Evolutionary conservation across 192 early-diverging fungal genomes (phyloP).

Genomic region (Pilobolus umbonatus): DNA sequence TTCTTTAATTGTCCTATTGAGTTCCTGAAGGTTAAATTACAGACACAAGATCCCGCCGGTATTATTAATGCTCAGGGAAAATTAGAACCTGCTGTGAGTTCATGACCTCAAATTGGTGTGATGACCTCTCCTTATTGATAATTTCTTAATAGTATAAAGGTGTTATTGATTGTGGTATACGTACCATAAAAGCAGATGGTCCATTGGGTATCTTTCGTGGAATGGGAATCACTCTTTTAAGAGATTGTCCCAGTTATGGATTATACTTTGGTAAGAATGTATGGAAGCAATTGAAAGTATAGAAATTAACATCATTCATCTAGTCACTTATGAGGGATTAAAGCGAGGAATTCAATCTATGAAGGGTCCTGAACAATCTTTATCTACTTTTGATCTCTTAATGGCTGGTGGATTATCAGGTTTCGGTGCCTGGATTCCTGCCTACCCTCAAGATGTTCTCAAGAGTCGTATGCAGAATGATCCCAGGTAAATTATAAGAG

Average conservation of each 20-base stretch:
- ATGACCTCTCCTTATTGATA: not conserved
- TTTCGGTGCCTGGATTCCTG: conserved; percentile 85
- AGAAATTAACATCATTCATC: not conserved
- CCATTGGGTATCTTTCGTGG: conserved; percentile 82
- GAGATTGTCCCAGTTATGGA: conserved; percentile 90
- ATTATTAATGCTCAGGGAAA: conserved; percentile 26
- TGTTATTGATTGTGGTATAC: conserved; percentile 79
- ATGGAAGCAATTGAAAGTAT: not conserved
- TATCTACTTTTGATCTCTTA: conserved; percentile 75
- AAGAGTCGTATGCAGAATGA: conserved; percentile 75
- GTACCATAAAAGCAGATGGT: conserved; percentile 74
- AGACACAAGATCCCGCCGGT: conserved; percentile 50
- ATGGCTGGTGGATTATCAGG: conserved; percentile 93
- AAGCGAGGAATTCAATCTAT: conserved; percentile 59
- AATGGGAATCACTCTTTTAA: conserved; percentile 81
- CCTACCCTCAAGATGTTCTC: conserved; percentile 80
- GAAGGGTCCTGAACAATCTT: conserved; percentile 43
- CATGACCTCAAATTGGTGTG: not conserved
- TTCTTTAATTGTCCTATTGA: conserved; percentile 71
- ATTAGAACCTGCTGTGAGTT: conserved; percentile 32
- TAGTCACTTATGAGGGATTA: conserved; percentile 79
- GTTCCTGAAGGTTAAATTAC: conserved; percentile 64
- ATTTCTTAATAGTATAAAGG: conserved; percentile 67
- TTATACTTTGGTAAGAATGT: conserved; percentile 78
- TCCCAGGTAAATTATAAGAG: conserved; percentile 35